These are phyloP conservation scores for Fusarium domesticum DNA, from an alignment of 2,329 filamentous ascomycete species.

Conservation along the genomic window DNA sequence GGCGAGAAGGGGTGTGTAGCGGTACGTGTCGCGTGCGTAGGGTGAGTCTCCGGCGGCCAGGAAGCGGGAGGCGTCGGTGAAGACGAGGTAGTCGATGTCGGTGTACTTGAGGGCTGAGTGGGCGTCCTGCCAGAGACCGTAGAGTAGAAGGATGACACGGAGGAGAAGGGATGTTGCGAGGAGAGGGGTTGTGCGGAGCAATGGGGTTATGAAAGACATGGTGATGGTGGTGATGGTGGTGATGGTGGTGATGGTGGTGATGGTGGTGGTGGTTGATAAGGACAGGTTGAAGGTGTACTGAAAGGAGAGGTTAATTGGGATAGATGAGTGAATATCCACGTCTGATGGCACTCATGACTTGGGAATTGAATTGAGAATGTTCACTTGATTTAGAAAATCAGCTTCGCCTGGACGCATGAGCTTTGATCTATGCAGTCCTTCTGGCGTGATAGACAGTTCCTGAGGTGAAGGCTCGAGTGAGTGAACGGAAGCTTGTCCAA, in stretches of 20 bases:
- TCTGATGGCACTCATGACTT: conserved; percentile 11
- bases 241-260: conserved; percentile 7
- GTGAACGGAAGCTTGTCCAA: conserved; percentile 7
- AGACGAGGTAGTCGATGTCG: conserved; percentile 97
- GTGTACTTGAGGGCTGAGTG: conserved; percentile 94
- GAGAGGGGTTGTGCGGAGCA: conserved; percentile 44
- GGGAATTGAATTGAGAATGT: background rate
- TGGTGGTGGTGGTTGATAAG: conserved; percentile 10
- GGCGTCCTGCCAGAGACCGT: conserved; percentile 90
- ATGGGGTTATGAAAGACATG: conserved; percentile 25
- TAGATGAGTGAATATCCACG: too few species aligned
- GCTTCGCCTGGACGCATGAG: background rate
- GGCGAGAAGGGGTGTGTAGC: conserved; percentile 90
- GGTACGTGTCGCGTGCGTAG: conserved; percentile 89
- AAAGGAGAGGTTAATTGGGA: too few species aligned
- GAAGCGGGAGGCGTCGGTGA: conserved; percentile 89
- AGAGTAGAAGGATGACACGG: conserved; percentile 72
- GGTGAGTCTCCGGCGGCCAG: conserved; percentile 66
- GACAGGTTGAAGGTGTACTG: conserved; percentile 29
- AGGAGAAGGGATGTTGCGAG: conserved; percentile 60
- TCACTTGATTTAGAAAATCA: background rate
- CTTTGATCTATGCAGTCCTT: conserved; percentile 1
- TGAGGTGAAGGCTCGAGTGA: conserved; percentile 2
- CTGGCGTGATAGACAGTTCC: background rate
- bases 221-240: conserved; percentile 9